These are phyloP conservation scores for Sphaerosporella brunnea DNA, from an alignment of 495 filamentous ascomycete species.

Conservation along the genomic window DNA sequence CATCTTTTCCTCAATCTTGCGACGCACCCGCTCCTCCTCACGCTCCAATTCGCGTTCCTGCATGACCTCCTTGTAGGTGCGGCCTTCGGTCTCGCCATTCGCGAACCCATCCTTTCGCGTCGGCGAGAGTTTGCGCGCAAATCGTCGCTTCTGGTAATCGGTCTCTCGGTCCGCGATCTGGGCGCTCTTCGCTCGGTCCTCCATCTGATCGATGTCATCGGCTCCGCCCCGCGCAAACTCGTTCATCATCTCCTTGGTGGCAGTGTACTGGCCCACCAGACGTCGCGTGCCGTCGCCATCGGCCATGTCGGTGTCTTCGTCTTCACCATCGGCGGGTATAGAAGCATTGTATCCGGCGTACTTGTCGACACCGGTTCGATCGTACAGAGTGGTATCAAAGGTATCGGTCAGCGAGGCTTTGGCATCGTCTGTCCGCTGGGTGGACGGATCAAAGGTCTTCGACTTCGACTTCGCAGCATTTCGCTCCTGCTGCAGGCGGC, in stretches of 20 bases:
- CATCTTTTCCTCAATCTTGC: slow-evolving; percentile 60
- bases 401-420: slow-evolving; percentile 90
- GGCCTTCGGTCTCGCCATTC: slow-evolving; percentile 39
- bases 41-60: slow-evolving; percentile 74
- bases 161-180: slow-evolving; percentile 85
- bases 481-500: slow-evolving; percentile 76
- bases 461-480: slow-evolving; percentile 79
- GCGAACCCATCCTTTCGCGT: slow-evolving; percentile 81
- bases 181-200: slow-evolving; percentile 71
- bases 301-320: slow-evolving; percentile 65
- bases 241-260: slow-evolving; percentile 73
- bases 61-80: slow-evolving; percentile 85
- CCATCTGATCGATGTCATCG: slow-evolving; percentile 56
- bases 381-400: slow-evolving; percentile 89
- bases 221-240: slow-evolving; percentile 92
- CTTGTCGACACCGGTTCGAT: slow-evolving; percentile 58
- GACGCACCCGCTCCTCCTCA: slow-evolving; percentile 78
- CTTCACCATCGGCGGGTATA: slow-evolving; percentile 64
- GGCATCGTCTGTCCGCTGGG: slow-evolving; percentile 80
- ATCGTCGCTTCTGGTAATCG: slow-evolving; percentile 91
- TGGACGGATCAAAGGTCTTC: slow-evolving; percentile 67
- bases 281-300: slow-evolving; percentile 55
- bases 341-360: slow-evolving; percentile 82
- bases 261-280: slow-evolving; percentile 93
- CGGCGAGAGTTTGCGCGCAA: slow-evolving; percentile 71